Conservation (phyloP, 805 yeast species). For the Yarrowia sp. region DNA sequence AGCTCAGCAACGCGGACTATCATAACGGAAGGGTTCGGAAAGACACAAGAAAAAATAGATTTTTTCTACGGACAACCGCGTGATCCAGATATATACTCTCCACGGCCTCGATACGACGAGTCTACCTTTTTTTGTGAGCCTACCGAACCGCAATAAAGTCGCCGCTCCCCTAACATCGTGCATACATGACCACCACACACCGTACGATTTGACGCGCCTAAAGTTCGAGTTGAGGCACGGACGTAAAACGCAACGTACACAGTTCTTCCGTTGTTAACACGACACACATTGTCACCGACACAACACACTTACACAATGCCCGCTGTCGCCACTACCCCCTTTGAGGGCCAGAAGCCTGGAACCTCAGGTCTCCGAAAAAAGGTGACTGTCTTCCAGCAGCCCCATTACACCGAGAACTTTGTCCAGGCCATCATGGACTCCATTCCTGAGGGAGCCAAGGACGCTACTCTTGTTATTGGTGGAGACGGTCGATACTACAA, state of each 20-base stretch:
- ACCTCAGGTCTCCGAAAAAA: conserved; percentile 95
- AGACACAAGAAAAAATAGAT: too few species aligned
- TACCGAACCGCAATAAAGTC: not conserved
- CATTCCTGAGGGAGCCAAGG: conserved; percentile 83
- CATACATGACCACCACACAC: not conserved
- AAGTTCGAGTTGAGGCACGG: not conserved
- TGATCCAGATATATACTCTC: too few species aligned
- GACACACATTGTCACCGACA: not conserved
- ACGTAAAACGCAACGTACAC: conserved; percentile 3
- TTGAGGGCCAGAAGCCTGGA: conserved; percentile 93
- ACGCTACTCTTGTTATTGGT: conserved; percentile 81
- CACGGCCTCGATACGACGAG: too few species aligned
- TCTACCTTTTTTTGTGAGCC: not conserved
- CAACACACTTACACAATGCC: not conserved
- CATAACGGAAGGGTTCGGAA: too few species aligned
- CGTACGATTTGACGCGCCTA: conserved; percentile 11
- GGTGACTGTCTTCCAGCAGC: conserved; percentile 76
- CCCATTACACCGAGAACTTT: conserved; percentile 87
- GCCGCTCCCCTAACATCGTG: conserved; percentile 21
- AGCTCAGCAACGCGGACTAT: too few species aligned
- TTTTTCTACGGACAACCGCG: too few species aligned
- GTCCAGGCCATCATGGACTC: conserved; percentile 81
- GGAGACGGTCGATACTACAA: conserved; percentile 97
- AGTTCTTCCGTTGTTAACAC: not conserved
- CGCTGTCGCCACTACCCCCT: conserved; percentile 65